These are phyloP conservation scores for Deinandra increscens DNA, from an alignment of 129 eudicot genomes.

Conservation along the genomic window DNA sequence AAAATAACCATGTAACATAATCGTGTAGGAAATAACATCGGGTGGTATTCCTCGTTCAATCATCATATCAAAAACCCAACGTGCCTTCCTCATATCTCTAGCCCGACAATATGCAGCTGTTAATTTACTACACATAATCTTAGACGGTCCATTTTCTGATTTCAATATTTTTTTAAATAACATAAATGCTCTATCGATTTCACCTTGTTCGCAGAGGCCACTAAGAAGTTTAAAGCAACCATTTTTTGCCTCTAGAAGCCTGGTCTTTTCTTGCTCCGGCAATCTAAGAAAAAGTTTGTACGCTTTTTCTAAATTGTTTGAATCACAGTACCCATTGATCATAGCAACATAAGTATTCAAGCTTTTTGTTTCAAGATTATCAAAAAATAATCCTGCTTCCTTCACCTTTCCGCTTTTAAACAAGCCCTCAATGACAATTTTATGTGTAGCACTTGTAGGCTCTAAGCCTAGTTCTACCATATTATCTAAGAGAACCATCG, in stretches of 20 bases:
- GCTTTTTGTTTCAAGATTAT: slow-evolving; percentile 47
- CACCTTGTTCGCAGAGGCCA: slow-evolving; percentile 50
- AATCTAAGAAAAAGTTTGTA: slow-evolving; percentile 46
- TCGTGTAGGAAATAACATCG: slow-evolving; percentile 61
- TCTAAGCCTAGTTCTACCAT: slow-evolving; percentile 52
- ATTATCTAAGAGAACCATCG: slow-evolving; percentile 27
- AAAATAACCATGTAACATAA: slow-evolving; percentile 64
- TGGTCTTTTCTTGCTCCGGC: slow-evolving; percentile 43
- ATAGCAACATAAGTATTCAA: slow-evolving; percentile 53
- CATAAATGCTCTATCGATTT: slow-evolving; percentile 38
- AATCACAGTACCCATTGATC: slow-evolving; percentile 66
- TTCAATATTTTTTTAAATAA: slow-evolving; percentile 41
- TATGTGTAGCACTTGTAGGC: slow-evolving; percentile 43
- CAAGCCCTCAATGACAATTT: slow-evolving; percentile 58
- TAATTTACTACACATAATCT: slow-evolving; percentile 43
- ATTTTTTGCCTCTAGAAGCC: slow-evolving; percentile 29
- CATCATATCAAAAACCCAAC: slow-evolving; percentile 55
- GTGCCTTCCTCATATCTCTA: slow-evolving; percentile 59
- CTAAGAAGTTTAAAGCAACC: slow-evolving; percentile 47
- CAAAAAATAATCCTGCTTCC: slow-evolving; percentile 58
- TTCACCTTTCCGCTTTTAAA: slow-evolving; percentile 51
- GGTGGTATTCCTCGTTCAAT: slow-evolving; percentile 46
- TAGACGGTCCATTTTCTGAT: slow-evolving; percentile 45
- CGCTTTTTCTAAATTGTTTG: slow-evolving; percentile 37
- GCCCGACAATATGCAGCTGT: slow-evolving; percentile 53